phyloP scores from a whole-genome alignment of 1,139 yeast genomes.

The Blastobotrys ciferrii region DNA sequence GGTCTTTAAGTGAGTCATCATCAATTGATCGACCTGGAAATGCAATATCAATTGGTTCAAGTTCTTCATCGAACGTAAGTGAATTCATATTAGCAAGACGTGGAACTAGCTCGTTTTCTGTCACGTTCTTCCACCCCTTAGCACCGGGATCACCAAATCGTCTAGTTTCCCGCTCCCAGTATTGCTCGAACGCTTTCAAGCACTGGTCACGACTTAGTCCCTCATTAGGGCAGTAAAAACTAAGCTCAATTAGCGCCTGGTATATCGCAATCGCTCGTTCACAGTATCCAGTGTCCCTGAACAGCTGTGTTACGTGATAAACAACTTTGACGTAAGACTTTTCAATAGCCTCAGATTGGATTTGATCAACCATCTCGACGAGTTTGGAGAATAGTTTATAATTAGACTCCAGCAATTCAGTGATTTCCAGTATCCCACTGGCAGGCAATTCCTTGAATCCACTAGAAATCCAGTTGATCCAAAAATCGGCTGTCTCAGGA shows the following conservation, averaged over 20 bases:
- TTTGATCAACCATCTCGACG: slow-evolving; percentile 10
- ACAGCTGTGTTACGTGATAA: slow-evolving; percentile 15
- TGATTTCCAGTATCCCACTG: slow-evolving; percentile 8
- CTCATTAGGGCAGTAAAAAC: slow-evolving; percentile 18
- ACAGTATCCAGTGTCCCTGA: slow-evolving; percentile 24
- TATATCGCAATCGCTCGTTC: slow-evolving; percentile 23
- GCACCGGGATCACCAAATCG: slow-evolving; percentile 24
- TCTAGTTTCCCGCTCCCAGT: slow-evolving; percentile 25
- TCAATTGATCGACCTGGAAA: slow-evolving; percentile 11
- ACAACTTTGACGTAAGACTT: slow-evolving; percentile 13
- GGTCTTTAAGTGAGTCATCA: neutral
- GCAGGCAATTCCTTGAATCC: slow-evolving; percentile 7
- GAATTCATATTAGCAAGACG: neutral
- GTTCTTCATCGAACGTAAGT: neutral
- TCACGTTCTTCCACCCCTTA: slow-evolving; percentile 9
- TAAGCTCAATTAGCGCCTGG: slow-evolving; percentile 24
- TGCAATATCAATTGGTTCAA: neutral
- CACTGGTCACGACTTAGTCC: slow-evolving; percentile 1
- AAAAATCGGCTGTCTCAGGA: slow-evolving; percentile 16
- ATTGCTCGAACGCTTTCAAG: slow-evolving; percentile 17
- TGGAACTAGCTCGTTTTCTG: slow-evolving; percentile 3
- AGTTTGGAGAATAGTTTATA: neutral
- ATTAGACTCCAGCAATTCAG: slow-evolving; percentile 2
- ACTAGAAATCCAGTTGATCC: slow-evolving; percentile 19
- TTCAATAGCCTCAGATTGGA: slow-evolving; percentile 10